phyloP scores from a whole-genome alignment of 2,329 filamentous ascomycete species.

The Plectosphaerella sp. region DNA sequence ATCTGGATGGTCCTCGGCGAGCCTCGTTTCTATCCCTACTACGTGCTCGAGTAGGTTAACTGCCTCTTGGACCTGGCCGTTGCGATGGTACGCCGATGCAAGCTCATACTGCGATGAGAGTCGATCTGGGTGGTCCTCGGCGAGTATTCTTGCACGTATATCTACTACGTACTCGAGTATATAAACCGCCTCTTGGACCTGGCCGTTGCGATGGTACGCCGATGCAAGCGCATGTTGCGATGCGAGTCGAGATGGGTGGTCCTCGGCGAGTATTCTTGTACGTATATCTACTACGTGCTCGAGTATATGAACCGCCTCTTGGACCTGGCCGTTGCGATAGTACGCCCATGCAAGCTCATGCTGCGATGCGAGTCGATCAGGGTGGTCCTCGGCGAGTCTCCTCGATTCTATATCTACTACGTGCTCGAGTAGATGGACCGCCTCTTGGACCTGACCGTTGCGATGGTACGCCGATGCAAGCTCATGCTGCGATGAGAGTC shows the following conservation, averaged over 20 bases:
- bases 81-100: not conserved
- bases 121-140: not conserved
- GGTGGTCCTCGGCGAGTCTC: not conserved
- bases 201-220: not conserved
- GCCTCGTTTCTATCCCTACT: not conserved
- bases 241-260: not conserved
- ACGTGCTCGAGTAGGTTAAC: not conserved
- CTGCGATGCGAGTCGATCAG: not conserved
- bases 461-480: no score
- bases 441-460: no score
- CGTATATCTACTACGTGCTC: not conserved
- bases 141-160: not conserved
- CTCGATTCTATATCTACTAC: not conserved
- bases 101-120: not conserved
- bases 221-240: not conserved
- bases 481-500: no score
- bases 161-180: not conserved
- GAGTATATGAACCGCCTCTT: not conserved
- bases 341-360: constrained; percentile 2
- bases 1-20: not conserved
- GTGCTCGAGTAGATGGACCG: not conserved
- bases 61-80: not conserved
- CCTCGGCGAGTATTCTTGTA: not conserved
- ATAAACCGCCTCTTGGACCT: not conserved
- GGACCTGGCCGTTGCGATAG: not conserved